Evolutionary conservation across 257 asterid species (phyloP).

Genomic region (Solanum etuberosum): DNA sequence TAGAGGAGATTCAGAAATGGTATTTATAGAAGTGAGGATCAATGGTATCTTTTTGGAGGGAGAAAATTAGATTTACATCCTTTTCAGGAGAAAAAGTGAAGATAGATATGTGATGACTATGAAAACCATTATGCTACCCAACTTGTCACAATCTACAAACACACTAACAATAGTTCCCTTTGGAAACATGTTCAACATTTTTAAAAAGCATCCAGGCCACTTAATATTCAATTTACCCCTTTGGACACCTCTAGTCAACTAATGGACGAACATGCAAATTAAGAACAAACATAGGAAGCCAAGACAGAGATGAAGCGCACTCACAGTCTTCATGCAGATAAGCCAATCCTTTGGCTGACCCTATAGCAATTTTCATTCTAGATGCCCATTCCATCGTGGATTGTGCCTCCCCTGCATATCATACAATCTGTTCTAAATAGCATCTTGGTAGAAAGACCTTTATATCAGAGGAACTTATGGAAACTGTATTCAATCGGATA

Average conservation of each 20-base stretch:
- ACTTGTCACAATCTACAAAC: background rate
- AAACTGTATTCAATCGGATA: background rate
- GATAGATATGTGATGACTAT: background rate
- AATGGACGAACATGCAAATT: background rate
- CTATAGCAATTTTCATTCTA: constrained; percentile 45
- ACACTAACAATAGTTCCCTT: background rate
- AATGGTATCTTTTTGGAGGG: background rate
- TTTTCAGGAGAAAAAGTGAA: background rate
- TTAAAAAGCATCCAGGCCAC: background rate
- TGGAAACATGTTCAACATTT: background rate
- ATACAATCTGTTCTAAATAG: background rate
- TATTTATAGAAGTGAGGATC: background rate
- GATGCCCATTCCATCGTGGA: constrained; percentile 34
- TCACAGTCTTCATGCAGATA: constrained; percentile 66
- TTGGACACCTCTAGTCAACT: background rate
- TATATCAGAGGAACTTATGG: background rate
- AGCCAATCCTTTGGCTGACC: constrained; percentile 53
- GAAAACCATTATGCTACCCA: background rate
- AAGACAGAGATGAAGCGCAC: background rate
- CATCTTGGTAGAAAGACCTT: background rate
- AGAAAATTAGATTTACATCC: background rate
- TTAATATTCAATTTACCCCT: background rate
- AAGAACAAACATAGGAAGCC: background rate
- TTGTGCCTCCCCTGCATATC: constrained; percentile 20
- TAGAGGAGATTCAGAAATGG: background rate